Evolutionary conservation across 1,139 yeast genomes (phyloP), one percentile per base, ranked within the genome.

Genomic region (Pichiaceae sp.): DNA sequence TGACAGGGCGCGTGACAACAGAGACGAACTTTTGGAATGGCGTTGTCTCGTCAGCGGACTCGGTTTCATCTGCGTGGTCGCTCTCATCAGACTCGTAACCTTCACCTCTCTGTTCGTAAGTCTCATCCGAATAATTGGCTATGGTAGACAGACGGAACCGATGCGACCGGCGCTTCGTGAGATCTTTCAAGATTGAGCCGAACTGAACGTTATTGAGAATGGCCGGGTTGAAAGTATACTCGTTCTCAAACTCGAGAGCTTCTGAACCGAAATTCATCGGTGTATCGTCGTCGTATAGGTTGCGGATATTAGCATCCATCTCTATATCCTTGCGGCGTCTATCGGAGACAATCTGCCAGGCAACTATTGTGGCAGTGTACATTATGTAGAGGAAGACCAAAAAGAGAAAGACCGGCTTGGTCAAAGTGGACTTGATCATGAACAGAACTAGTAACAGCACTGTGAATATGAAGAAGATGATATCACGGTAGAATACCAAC

Each of bases 341-440:
- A 12, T 55, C 42, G 16, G 46, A 29, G n/a, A 39, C 21, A 4
- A 37, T 20, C 37, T 67, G 70, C 70, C 70, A 62, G 3, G 51
- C 33, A 1, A 67, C 60, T 2, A 71, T 72, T 18, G 72, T 63
- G 1, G 60, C 36, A 3, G 81, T 87, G 50, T 82, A 83, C 1
- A 57, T 36, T 0, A 68, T 41, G 50, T 83, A 83, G 3, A 75
- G 52, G 1, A 51, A 50, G 2, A 79, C 62, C 59, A 83, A 63
- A 4, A 66, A 47, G 1, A 66, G 39, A 43, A 83, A 72, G 40
- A 70, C 72, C 46, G 59, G 41, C 3, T 64, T 45, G 12, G 66
- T 62, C 15, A 84, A 54, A 4, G 56, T 48, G 1, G 78, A 76
- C 44, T 66, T 68, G 1, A 62, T 41, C 3, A 78, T 54, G 17